A percentile compares a stretch with the other conserved stretches of the same genome.
Conservation (phyloP, 352 stramenopile species). For the Saprolegnia parasitica region DNA sequence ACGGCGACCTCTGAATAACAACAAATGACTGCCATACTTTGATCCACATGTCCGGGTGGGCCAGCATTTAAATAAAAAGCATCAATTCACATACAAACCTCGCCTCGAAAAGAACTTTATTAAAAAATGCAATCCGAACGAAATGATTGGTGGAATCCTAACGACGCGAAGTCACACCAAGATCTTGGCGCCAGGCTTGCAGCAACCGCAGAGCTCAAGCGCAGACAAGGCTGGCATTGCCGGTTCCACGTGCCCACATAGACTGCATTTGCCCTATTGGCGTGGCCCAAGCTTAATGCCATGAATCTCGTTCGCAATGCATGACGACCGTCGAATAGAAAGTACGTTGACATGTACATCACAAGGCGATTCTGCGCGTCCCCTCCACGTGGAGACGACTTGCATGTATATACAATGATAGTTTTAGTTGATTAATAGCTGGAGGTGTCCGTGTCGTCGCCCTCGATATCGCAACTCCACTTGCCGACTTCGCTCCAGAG, state of each 20-base stretch:
- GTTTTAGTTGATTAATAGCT: neutral
- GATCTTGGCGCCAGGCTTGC: neutral
- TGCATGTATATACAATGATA: too few species aligned
- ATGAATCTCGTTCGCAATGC: too few species aligned
- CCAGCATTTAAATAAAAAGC: neutral
- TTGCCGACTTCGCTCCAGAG: conserved; percentile 19
- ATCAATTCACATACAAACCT: neutral
- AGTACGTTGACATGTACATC: too few species aligned
- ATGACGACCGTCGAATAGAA: too few species aligned
- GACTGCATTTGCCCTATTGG: too few species aligned
- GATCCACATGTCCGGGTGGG: neutral
- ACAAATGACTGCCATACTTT: conserved; percentile 5
- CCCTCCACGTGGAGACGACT: too few species aligned
- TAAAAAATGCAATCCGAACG: neutral
- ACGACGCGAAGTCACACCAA: neutral
- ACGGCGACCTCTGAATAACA: neutral
- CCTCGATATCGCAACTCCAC: conserved; percentile 3
- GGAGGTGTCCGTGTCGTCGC: neutral
- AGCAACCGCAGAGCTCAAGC: too few species aligned
- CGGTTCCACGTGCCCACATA: too few species aligned
- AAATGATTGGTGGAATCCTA: conserved; percentile 2
- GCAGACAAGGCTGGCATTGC: too few species aligned
- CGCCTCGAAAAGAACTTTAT: neutral
- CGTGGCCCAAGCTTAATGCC: too few species aligned
- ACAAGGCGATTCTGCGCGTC: too few species aligned